Evolutionary conservation across 2,329 filamentous ascomycete species (phyloP).

Genomic region (Claviceps africana): DNA sequence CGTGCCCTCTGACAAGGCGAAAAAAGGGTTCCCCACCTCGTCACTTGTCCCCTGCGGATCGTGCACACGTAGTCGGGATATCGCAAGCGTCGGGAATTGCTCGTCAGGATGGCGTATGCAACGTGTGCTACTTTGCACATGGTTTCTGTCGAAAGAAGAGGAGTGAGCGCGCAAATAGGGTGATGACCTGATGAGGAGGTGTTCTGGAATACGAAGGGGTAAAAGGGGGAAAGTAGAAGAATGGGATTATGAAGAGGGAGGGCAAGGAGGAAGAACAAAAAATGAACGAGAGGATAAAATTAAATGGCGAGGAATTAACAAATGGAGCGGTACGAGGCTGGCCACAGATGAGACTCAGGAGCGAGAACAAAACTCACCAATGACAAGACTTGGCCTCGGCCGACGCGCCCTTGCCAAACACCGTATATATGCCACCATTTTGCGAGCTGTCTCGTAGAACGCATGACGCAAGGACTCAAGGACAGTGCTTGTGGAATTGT

Average conservation of each 20-base stretch:
- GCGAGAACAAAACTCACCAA: slow-evolving; percentile 31
- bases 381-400: slow-evolving; percentile 46
- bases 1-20: not conserved
- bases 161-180: not conserved
- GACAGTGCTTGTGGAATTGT: slow-evolving; percentile 59
- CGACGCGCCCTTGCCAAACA: slow-evolving; percentile 43
- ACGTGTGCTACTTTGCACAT: slow-evolving; percentile 52
- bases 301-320: not conserved
- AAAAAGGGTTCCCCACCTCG: slow-evolving; percentile 34
- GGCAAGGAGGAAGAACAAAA: too few relatives aligned
- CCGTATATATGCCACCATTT: slow-evolving; percentile 49
- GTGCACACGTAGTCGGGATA: slow-evolving; percentile 42
- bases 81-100: slow-evolving; percentile 29
- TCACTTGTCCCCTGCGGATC: slow-evolving; percentile 45
- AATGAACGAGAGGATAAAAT: too few relatives aligned
- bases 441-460: slow-evolving; percentile 66
- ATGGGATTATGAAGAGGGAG: not conserved
- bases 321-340: too few relatives aligned
- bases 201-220: too few relatives aligned
- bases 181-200: too few relatives aligned
- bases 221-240: not conserved
- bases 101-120: slow-evolving; percentile 49
- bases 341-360: too few relatives aligned
- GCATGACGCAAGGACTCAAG: slow-evolving; percentile 61
- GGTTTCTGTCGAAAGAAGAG: slow-evolving; percentile 31